Evolutionary conservation across 352 stramenopile species (phyloP), one percentile per base, ranked within the genome.

Genomic region (Blastocystis sp.): DNA sequence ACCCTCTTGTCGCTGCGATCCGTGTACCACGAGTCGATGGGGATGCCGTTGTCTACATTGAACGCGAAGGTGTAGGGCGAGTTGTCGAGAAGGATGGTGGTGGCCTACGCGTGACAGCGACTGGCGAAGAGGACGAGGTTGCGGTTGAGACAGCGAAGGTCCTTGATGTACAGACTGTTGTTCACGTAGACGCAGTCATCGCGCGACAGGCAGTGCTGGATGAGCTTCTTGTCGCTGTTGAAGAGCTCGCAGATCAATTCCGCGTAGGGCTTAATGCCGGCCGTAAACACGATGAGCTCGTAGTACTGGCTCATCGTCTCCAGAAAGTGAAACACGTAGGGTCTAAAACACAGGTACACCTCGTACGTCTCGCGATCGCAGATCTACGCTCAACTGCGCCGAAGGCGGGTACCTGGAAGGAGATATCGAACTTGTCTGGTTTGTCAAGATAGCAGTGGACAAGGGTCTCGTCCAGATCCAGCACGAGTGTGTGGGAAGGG

Each of bases 381-480:
- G 52, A 69, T 69, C n/a, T 21, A n/a, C 21, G 21, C 21, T 64
- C 21, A n/a, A 64, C n/a, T 64, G 21, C 21, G 21, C 21, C n/a
- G n/a, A n/a, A 64, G 21, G 98, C 98, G 43, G 94, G 94, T 70
- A 98, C 96, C 24, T 95, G 94, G 91, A 98, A 98, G 66, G 95
- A 92, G 57, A 98, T 91, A 89, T 98, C 95, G 34, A 95, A 93
- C 89, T 98, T 93, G 28, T 92, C 89, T 10, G 97, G 92, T 61
- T 96, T 92, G 79, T 98, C 96, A 9, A 99, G 94, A 6, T 94
- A 98, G 91, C 95, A 98, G 91, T 99, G 97, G 28, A 99, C 96
- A 2, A 99, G 92, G 2, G 97, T 99, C 91, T 99, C 97, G 89
- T 99, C 97, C 38, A 99, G 92, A 90, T 99, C 97, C 21, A 99